Evolutionary conservation across 2,329 filamentous ascomycete genomes (phyloP).

Genomic region (Xylaria hypoxylon): DNA sequence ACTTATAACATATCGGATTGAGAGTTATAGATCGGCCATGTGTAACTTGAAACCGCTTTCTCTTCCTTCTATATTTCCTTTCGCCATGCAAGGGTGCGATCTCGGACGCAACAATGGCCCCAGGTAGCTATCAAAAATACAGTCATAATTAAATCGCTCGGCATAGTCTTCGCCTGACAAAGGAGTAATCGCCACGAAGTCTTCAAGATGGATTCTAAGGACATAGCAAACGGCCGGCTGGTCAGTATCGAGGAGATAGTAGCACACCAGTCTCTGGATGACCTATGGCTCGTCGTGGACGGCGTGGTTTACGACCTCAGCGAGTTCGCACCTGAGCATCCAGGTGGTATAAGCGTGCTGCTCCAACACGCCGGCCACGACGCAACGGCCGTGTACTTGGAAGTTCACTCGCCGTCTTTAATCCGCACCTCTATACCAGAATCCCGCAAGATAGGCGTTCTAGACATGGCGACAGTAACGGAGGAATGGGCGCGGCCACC

Average conservation of each 20-base stretch:
- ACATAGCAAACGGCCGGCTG: constrained; percentile 29
- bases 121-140: not conserved
- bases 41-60: not conserved
- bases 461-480: constrained; percentile 62
- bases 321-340: constrained; percentile 64
- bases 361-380: constrained; percentile 64
- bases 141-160: not conserved
- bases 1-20: constrained; percentile 24
- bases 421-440: constrained; percentile 56
- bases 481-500: constrained; percentile 60
- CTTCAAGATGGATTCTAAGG: constrained; percentile 38
- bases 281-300: constrained; percentile 75
- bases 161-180: not conserved
- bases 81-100: not conserved
- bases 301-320: constrained; percentile 74
- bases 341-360: constrained; percentile 57
- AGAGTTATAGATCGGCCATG: not conserved
- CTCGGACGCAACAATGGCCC: not conserved
- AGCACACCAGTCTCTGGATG: constrained; percentile 58
- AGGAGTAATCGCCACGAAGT: not conserved
- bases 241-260: constrained; percentile 59
- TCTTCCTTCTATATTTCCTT: not conserved
- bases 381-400: constrained; percentile 64
- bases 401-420: constrained; percentile 61
- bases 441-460: constrained; percentile 61